Base-by-base conservation (phyloP, 2,329 filamentous ascomycete genomes). In the Cyanodermella asteris region DNA sequence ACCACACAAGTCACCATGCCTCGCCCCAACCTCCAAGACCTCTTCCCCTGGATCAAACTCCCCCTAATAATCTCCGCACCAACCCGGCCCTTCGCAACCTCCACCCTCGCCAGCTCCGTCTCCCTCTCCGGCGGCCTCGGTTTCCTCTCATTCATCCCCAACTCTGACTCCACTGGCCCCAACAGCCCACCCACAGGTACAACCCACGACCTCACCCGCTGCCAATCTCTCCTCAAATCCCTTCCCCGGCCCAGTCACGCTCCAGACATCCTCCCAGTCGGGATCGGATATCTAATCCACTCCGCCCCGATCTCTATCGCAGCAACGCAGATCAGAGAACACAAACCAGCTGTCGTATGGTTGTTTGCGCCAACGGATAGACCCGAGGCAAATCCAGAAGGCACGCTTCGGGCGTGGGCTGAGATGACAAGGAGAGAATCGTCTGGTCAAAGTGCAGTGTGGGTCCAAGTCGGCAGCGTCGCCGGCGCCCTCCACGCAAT, bases 41-140 rank as follows among this genome's bases (percentile, higher is more conserved):
- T 17, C 8, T 69, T 70, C 37, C 64, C 66, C 35, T 74, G 69
- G 67, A 57, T 54, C 4, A 42, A 51, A 18, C 36, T 46, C 3
- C 70, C 69, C 5, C 44, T 75, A 12, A 55, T 80, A 16, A 51
- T 59, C 23, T 53, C 56, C 19, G 72, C 70, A 2, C 74, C 74
- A 0, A 78, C 80, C 73, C 61, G 69, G 22, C 53, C 67, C 18
- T 64, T 77, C 27, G 51, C 57, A 36, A 56, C 44, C 38, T 59
- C 42, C 31, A 55, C 40, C 1, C 55, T 78, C 3, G 66, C 70
- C 3, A 49, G 67, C 16, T 59, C 65, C 21, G 59, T 76, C 9
- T 67, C 62, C 3, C 47, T 46, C 35, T 59, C 62, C 16, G 56
- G 59, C 4, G 59, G 58, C 4, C 31, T 62, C 2, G 62, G 52